Conservation (phyloP, 2,329 filamentous ascomycete species). For the Lasiodiplodia sp. region DNA sequence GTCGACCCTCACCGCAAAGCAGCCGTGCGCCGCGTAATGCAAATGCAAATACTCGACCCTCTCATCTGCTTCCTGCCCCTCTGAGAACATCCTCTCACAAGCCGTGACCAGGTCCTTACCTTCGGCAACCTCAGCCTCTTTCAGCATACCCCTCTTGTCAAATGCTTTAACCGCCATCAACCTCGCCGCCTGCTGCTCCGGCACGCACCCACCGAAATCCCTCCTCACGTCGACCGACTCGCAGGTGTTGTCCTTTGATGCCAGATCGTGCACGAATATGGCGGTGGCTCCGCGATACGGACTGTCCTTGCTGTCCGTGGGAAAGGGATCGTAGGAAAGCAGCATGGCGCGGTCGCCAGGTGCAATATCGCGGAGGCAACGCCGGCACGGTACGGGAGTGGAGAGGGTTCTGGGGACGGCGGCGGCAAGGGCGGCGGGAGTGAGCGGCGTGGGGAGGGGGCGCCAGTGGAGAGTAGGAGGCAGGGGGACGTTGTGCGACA, state of each 20-base stretch:
- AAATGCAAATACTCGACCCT: not conserved
- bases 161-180: not conserved
- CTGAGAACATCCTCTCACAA: not conserved
- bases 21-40: not conserved
- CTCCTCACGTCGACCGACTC: not conserved
- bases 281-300: not conserved
- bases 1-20: slow-evolving; percentile 5
- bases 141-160: not conserved
- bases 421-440: not conserved
- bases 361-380: not conserved
- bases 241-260: not conserved
- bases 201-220: not conserved
- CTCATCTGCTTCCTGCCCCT: not conserved
- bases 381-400: not conserved
- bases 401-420: not conserved
- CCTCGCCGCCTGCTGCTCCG: not conserved
- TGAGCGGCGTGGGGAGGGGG: not conserved
- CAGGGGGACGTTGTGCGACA: not conserved
- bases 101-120: not conserved
- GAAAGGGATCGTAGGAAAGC: slow-evolving; percentile 2
- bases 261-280: not conserved
- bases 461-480: not conserved
- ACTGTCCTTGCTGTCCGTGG: not conserved
- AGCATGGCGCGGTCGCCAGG: not conserved
- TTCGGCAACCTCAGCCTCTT: not conserved